Evolutionary conservation across 1,139 yeast genomes (phyloP).

Genomic region (Geotrichum reessii): DNA sequence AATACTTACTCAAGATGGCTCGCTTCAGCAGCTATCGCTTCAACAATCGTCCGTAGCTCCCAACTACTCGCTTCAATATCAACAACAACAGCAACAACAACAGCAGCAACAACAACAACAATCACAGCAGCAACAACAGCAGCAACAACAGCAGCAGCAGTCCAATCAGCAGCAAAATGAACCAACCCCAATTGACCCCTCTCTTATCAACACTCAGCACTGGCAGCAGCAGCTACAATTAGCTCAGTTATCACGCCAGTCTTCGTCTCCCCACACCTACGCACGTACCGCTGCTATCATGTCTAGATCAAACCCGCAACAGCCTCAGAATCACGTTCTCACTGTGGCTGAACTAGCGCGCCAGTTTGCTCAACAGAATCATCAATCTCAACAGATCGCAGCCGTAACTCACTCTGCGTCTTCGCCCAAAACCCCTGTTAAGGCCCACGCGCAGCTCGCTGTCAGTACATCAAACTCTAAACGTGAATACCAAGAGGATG

Average conservation of each 20-base stretch:
- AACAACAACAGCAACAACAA: constrained; percentile 28
- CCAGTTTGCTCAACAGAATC: constrained; percentile 34
- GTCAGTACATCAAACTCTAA: constrained; percentile 6
- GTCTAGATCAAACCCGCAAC: constrained; percentile 38
- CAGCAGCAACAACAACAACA: constrained; percentile 31
- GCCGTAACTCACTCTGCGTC: constrained; percentile 29
- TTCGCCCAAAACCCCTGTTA: constrained; percentile 35
- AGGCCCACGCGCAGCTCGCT: constrained; percentile 13
- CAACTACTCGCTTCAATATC: constrained; percentile 3
- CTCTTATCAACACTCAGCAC: constrained; percentile 47
- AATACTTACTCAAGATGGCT: constrained; percentile 34
- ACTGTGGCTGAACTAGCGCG: constrained; percentile 37
- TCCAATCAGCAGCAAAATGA: constrained; percentile 23
- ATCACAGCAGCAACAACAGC: constrained; percentile 22
- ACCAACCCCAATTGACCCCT: constrained; percentile 15
- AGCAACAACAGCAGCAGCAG: no score
- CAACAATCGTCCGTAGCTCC: constrained; percentile 22
- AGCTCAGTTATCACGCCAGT: constrained; percentile 69
- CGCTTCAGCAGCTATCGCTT: constrained; percentile 33
- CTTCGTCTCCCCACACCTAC: constrained; percentile 73
- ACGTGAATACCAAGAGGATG: constrained; percentile 66
- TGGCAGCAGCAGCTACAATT: constrained; percentile 90
- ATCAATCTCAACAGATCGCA: constrained; percentile 19
- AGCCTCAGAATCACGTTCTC: constrained; percentile 21
- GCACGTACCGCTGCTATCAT: constrained; percentile 90